phyloP scores from a whole-genome alignment of 1,284 basidiomycete species.

The Mycosarcoma maydis region DNA sequence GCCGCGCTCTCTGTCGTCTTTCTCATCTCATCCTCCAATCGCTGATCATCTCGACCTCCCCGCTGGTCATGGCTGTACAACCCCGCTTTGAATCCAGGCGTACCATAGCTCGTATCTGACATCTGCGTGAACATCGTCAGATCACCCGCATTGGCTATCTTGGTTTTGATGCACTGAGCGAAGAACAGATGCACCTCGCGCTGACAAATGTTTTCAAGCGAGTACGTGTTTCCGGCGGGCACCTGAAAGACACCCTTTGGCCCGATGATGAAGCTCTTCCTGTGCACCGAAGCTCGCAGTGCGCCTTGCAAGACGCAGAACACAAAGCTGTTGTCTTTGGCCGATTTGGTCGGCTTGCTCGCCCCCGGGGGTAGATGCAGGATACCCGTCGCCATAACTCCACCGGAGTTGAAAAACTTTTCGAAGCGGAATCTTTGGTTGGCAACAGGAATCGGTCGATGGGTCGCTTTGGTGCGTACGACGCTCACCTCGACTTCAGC shows the following conservation, averaged over 20 bases:
- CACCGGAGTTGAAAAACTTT: conserved; percentile 92
- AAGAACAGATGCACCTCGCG: conserved; percentile 88
- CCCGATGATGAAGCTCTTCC: conserved; percentile 79
- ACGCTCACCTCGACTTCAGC: conserved; percentile 73
- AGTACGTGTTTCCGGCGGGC: conserved; percentile 88
- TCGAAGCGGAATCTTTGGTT: conserved; percentile 82
- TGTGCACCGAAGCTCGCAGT: conserved; percentile 83
- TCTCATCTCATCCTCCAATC: neutral
- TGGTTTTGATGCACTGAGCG: conserved; percentile 81
- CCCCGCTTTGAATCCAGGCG: neutral
- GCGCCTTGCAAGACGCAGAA: conserved; percentile 73
- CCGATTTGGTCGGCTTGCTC: conserved; percentile 84
- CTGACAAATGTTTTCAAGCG: conserved; percentile 84
- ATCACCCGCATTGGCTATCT: conserved; percentile 26
- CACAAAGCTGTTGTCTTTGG: conserved; percentile 95
- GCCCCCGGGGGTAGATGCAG: conserved; percentile 80
- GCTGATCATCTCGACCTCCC: neutral
- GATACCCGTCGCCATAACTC: conserved; percentile 89
- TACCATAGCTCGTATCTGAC: conserved; percentile 37
- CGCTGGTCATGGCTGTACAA: too few species aligned
- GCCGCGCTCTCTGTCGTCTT: too few species aligned
- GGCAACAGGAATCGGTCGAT: conserved; percentile 64
- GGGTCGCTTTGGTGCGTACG: conserved; percentile 24
- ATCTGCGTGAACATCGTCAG: conserved; percentile 40
- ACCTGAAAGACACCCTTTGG: conserved; percentile 89